These are phyloP conservation scores for Croton setiger DNA, from an alignment of 441 rosid genomes.

Conservation along the genomic window DNA sequence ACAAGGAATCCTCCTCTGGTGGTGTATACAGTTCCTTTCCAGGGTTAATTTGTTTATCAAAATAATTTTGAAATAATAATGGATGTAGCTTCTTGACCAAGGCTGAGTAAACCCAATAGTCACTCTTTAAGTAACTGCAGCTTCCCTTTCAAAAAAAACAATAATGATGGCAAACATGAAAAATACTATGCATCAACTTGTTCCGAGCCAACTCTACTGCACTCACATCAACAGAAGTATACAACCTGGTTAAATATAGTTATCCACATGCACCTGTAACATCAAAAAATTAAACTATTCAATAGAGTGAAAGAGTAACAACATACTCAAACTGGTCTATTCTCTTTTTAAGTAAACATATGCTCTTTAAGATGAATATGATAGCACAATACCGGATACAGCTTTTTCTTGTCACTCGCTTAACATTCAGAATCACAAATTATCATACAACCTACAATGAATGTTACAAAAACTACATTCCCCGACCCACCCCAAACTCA, in stretches of 20 bases:
- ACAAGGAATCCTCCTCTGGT: conserved; percentile 42
- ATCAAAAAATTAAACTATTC: not conserved
- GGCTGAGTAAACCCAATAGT: conserved; percentile 19
- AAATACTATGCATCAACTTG: not conserved
- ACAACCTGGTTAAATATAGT: not conserved
- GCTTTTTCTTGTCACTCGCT: too few species aligned
- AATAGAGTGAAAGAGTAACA: not conserved
- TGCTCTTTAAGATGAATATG: not conserved
- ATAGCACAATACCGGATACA: not conserved
- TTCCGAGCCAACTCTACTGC: not conserved
- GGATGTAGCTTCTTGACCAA: conserved; percentile 10
- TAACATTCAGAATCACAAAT: not conserved
- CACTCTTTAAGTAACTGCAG: conserved; percentile 13
- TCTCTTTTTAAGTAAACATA: not conserved
- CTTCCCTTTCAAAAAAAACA: not conserved
- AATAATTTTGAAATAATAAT: conserved; percentile 21
- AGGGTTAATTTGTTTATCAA: conserved; percentile 23
- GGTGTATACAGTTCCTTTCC: conserved; percentile 23
- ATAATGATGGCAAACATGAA: not conserved
- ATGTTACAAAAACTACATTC: too few species aligned
- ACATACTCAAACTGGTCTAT: not conserved
- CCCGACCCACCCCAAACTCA: not conserved
- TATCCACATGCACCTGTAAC: not conserved
- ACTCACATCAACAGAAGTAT: not conserved
- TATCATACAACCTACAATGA: not conserved